Conservation (phyloP, 352 stramenopile genomes). For the Elongisporangium senticosum region DNA sequence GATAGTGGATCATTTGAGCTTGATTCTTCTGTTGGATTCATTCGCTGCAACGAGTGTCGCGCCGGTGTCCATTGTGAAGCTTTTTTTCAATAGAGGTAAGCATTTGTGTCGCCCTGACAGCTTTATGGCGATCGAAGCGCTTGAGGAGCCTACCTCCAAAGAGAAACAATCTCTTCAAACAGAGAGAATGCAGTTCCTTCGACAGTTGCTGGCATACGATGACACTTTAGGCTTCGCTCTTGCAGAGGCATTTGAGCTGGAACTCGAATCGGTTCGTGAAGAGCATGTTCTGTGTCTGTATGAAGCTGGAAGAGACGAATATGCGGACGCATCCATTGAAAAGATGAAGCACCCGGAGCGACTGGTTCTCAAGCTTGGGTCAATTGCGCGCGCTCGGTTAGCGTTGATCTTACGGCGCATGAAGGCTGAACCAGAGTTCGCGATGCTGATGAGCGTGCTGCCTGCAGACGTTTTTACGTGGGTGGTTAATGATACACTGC, state of each 20-base stretch:
- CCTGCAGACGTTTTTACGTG: conserved; percentile 74
- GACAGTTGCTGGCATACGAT: conserved; percentile 63
- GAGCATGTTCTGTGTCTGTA: conserved; percentile 81
- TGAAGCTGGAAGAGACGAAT: conserved; percentile 61
- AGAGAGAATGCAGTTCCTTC: conserved; percentile 32
- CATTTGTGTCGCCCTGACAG: conserved; percentile 56
- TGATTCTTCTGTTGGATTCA: conserved; percentile 76
- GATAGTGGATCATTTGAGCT: conserved; percentile 57
- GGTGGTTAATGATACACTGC: conserved; percentile 49
- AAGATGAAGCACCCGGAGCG: conserved; percentile 63
- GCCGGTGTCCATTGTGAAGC: conserved; percentile 60
- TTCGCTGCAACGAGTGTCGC: conserved; percentile 68
- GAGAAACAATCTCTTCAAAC: background rate
- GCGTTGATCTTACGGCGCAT: conserved; percentile 72
- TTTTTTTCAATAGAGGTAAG: conserved; percentile 45
- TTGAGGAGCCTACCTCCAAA: conserved; percentile 35
- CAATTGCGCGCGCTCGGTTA: conserved; percentile 65
- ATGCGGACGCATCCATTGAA: conserved; percentile 64
- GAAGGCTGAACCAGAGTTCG: conserved; percentile 69
- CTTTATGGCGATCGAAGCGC: conserved; percentile 29
- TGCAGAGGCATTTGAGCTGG: conserved; percentile 64
- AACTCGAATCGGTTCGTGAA: conserved; percentile 71
- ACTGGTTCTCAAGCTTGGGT: conserved; percentile 48
- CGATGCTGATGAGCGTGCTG: conserved; percentile 75
- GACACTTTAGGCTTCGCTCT: conserved; percentile 57